Evolutionary conservation across 257 asterid species (phyloP).

Genomic region (Echites panduratus): DNA sequence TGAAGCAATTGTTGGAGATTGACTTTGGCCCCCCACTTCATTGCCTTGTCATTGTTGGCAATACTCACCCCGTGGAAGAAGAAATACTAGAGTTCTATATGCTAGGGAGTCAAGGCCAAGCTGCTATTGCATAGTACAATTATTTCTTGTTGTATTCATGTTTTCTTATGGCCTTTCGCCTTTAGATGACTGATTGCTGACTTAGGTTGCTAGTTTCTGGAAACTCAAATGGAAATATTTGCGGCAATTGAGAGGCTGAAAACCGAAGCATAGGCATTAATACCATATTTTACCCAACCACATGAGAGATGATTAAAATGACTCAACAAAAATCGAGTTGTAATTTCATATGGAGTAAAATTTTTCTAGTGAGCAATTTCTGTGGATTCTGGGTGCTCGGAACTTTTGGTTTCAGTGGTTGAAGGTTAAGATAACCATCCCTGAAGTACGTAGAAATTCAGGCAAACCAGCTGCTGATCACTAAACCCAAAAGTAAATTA

Average conservation of each 20-base stretch:
- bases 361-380: neutral
- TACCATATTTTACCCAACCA: no score
- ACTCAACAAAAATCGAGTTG: no score
- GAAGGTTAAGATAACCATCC: neutral
- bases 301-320: no score
- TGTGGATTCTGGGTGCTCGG: neutral
- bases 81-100: slow-evolving; percentile 74
- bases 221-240: neutral
- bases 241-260: neutral
- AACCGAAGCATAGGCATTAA: no score
- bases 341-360: neutral
- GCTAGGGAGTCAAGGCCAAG: slow-evolving; percentile 15
- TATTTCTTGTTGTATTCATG: neutral
- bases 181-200: neutral
- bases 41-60: slow-evolving; percentile 81
- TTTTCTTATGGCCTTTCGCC: neutral
- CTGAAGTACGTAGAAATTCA: neutral
- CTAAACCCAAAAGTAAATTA: no score
- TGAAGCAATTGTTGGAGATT: slow-evolving; percentile 57
- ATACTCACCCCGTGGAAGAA: slow-evolving; percentile 83
- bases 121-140: neutral
- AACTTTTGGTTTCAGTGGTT: no score
- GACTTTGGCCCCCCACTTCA: slow-evolving; percentile 83
- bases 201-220: neutral
- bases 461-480: neutral